phyloP scores from a whole-genome alignment of 2,329 filamentous ascomycete species.

The Arthrobotrys entomopaga region DNA sequence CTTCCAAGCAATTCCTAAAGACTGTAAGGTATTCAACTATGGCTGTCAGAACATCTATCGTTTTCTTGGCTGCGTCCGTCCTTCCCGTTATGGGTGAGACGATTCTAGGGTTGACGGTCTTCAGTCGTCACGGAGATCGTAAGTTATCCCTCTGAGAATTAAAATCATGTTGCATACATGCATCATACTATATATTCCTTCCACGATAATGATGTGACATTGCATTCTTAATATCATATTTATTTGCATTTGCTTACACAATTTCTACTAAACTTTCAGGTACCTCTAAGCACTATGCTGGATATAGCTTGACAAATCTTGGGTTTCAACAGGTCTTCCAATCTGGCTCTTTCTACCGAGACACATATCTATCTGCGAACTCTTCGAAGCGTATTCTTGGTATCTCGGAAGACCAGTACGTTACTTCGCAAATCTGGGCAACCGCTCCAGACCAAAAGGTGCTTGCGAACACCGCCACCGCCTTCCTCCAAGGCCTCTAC shows the following conservation, averaged over 20 bases:
- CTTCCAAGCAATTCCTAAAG: conserved; percentile 12
- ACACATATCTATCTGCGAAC: conserved; percentile 75
- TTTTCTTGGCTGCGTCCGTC: conserved; percentile 37
- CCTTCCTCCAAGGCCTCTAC: conserved; percentile 87
- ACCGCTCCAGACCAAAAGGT: conserved; percentile 79
- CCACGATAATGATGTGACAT: too few relatives aligned
- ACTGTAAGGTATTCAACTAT: conserved; percentile 20
- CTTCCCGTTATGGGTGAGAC: conserved; percentile 68
- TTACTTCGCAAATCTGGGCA: conserved; percentile 75
- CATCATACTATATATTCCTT: conserved; percentile 4
- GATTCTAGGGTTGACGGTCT: conserved; percentile 83
- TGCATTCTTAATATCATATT: not conserved
- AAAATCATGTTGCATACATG: not conserved
- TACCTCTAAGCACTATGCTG: conserved; percentile 72
- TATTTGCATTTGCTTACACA: not conserved
- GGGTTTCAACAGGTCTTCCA: conserved; percentile 79
- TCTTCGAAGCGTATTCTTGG: conserved; percentile 70
- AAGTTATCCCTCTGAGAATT: conserved; percentile 13
- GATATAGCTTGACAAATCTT: conserved; percentile 78
- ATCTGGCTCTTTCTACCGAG: conserved; percentile 79
- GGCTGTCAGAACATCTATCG: conserved; percentile 40
- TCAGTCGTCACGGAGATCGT: conserved; percentile 89
- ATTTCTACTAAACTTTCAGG: conserved; percentile 2
- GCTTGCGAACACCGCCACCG: conserved; percentile 80
- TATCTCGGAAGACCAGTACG: conserved; percentile 74